Conservation (phyloP, 805 yeast genomes). For the Huiozyma naganishii region DNA sequence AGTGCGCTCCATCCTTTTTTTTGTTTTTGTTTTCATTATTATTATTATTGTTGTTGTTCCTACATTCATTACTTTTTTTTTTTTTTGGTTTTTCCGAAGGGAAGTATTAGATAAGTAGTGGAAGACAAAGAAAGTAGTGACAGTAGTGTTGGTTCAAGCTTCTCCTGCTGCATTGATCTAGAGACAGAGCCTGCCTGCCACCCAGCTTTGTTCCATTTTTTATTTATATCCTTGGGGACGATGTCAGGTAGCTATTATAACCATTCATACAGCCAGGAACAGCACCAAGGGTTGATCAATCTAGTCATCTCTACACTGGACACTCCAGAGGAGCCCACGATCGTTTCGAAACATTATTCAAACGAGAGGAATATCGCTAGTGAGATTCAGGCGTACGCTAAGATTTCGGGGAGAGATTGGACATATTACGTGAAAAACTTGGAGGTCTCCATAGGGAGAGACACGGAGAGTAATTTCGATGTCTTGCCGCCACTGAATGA, state of each 20-base stretch:
- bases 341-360: constrained; percentile 60
- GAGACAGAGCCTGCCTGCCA: no score
- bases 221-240: not conserved
- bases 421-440: constrained; percentile 82
- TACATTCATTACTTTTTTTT: no score
- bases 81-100: no score
- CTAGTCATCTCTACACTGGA: constrained; percentile 62
- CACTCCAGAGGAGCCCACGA: constrained; percentile 64
- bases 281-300: constrained; percentile 48
- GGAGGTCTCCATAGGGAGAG: constrained; percentile 75
- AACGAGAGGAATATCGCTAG: constrained; percentile 54
- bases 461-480: constrained; percentile 34
- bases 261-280: constrained; percentile 16
- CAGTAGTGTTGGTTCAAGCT: no score
- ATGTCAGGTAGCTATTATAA: not conserved
- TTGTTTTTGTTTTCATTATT: no score
- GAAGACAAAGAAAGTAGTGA: no score
- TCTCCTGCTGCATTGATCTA: no score
- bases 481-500: constrained; percentile 1
- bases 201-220: no score
- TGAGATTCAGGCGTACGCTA: constrained; percentile 97
- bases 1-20: no score
- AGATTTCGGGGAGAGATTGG: constrained; percentile 89
- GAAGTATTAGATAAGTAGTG: no score
- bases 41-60: no score